Evolutionary conservation across 2,329 filamentous ascomycete genomes (phyloP).

Genomic region (Leptographium flavum): DNA sequence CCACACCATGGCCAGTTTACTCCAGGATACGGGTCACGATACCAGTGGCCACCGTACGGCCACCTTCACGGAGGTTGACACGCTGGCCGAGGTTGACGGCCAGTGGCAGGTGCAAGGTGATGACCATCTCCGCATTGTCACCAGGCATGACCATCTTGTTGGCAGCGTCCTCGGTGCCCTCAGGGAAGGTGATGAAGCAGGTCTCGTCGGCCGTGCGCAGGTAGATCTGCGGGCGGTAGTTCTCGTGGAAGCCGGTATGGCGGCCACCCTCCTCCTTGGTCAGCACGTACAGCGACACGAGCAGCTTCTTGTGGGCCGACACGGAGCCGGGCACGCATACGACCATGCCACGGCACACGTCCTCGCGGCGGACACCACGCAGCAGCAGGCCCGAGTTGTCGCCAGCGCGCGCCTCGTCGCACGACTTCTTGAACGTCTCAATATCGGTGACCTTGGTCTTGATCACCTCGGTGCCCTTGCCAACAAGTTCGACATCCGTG

Average conservation of each 20-base stretch:
- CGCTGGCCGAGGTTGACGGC: slow-evolving; percentile 85
- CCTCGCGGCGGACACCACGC: slow-evolving; percentile 91
- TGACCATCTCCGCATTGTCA: slow-evolving; percentile 97
- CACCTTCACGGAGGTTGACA: slow-evolving; percentile 97
- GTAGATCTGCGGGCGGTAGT: slow-evolving; percentile 96
- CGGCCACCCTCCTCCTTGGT: slow-evolving; percentile 97
- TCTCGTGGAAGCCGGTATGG: slow-evolving; percentile 86
- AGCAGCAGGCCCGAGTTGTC: slow-evolving; percentile 97
- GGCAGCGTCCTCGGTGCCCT: slow-evolving; percentile 57
- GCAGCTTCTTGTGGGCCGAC: slow-evolving; percentile 82
- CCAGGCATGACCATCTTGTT: slow-evolving; percentile 90
- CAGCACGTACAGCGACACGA: slow-evolving; percentile 91
- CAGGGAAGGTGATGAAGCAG: slow-evolving; percentile 72
- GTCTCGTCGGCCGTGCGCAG: slow-evolving; percentile 80
- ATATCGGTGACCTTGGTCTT: slow-evolving; percentile 99
- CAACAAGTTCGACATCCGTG: slow-evolving; percentile 84
- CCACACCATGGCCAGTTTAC: slow-evolving; percentile 20
- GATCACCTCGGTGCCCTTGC: slow-evolving; percentile 67
- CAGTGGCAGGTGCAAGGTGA: slow-evolving; percentile 70
- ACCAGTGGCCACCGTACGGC: slow-evolving; percentile 74
- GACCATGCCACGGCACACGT: slow-evolving; percentile 90
- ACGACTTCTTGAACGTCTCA: slow-evolving; percentile 99
- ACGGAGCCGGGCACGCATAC: slow-evolving; percentile 68
- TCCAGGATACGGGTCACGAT: slow-evolving; percentile 60
- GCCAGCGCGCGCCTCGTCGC: slow-evolving; percentile 87